Base-by-base conservation (phyloP, 306 rosid genomes). In the Cajanus cajan region DNA sequence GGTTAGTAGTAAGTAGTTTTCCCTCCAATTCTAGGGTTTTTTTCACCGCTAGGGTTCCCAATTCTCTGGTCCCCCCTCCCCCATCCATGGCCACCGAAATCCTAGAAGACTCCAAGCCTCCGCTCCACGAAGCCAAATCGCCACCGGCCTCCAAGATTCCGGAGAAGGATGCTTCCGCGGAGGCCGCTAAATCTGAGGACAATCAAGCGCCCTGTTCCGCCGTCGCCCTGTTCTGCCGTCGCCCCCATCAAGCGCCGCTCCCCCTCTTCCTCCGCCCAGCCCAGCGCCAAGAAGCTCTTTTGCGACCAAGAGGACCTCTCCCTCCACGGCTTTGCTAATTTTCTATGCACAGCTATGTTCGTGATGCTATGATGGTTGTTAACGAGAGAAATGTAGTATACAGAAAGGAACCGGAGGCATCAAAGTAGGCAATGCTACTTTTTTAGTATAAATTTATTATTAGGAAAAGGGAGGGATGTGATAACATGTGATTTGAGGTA, bases 21-120 rank as follows among this genome's bases (percentile, higher is more conserved):
- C 55, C 31, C 9, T 18, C 54, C 55, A 51, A 77, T 58, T 79
- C 58, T 78, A 83, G 83, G 86, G 86, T 83, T 83, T 88, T 86
- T 85, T 78, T 65, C 18, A 37, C 71, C 2, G 21, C 71, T 86
- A 74, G 89, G 86, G 90, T 89, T 75, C 18, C 13, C 33, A 69
- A 74, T 48, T 14, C 13, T 24, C 43, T 22, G 3, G 3, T 14
- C 36, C 43, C 39, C 18, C 7, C 43, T 58, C 1, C 25, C 14
- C 44, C 36, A 33, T 34, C 37, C 80, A 95, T 95, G 98, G 95
- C 97, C 36, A 74, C 94, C 47, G 97, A 83, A 79, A 83, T 86
- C 89, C 88, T 85, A 87, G 94, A 90, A 39, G 97, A 88, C 62
- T 83, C 50, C 84, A 85, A 83, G 22, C 78, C 89, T 68, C 87